Conservation (phyloP, 306 rosid genomes). For the Mucuna pruriens region DNA sequence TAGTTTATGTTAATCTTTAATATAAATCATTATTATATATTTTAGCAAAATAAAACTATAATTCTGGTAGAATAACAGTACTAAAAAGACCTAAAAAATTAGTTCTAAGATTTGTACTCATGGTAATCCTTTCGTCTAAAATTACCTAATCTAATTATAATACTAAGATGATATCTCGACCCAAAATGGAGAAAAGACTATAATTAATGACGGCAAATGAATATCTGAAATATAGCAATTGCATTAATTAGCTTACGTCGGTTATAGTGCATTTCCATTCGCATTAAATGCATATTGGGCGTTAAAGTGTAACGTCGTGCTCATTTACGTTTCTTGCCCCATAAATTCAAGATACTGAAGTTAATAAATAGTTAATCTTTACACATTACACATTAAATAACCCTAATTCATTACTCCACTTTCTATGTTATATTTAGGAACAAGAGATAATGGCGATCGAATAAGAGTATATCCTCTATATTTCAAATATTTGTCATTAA, state of each 20-base stretch:
- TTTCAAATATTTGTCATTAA: background rate
- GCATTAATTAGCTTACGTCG: slow-evolving; percentile 48
- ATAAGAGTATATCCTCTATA: background rate
- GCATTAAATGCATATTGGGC: slow-evolving; percentile 40
- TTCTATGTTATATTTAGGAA: slow-evolving; percentile 19
- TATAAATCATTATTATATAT: too few species aligned
- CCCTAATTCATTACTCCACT: slow-evolving; percentile 7
- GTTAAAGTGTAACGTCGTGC: slow-evolving; percentile 40
- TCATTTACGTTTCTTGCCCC: slow-evolving; percentile 37
- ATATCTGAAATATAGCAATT: slow-evolving; percentile 38
- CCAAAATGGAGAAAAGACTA: slow-evolving; percentile 32
- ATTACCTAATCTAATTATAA: background rate
- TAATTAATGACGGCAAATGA: slow-evolving; percentile 37
- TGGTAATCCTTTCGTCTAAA: slow-evolving; percentile 15
- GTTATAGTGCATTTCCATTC: slow-evolving; percentile 40
- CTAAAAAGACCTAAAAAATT: too few species aligned
- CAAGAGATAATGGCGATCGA: background rate
- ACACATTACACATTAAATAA: slow-evolving; percentile 24
- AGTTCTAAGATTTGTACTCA: too few species aligned
- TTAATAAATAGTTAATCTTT: slow-evolving; percentile 25
- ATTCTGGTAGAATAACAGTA: too few species aligned
- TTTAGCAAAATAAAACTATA: too few species aligned
- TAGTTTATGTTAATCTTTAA: too few species aligned
- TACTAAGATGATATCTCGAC: background rate
- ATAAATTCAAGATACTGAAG: slow-evolving; percentile 40